Evolutionary conservation across 1,284 basidiomycete species (phyloP).

Genomic region (Neolentinus lepideus): DNA sequence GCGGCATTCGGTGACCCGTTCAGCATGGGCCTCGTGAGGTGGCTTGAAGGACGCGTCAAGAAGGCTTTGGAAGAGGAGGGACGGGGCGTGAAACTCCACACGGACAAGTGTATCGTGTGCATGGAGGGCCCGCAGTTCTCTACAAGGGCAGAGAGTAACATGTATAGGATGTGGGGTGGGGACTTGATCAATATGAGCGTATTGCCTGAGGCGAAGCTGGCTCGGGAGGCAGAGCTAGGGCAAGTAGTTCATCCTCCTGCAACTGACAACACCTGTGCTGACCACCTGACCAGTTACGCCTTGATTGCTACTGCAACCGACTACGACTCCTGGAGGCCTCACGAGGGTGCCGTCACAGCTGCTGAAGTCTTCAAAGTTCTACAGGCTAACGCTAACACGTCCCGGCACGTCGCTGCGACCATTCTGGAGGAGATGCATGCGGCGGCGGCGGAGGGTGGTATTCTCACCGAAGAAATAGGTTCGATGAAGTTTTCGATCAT

Average conservation of each 20-base stretch:
- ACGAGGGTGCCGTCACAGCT: constrained; percentile 79
- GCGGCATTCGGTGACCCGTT: constrained; percentile 94
- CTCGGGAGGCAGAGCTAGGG: constrained; percentile 92
- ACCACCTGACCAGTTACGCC: too few species aligned
- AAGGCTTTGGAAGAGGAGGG: constrained; percentile 57
- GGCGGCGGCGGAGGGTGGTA: constrained; percentile 40
- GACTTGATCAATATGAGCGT: constrained; percentile 97
- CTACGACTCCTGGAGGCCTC: constrained; percentile 86
- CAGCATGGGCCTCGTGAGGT: constrained; percentile 54
- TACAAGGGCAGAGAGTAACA: constrained; percentile 89
- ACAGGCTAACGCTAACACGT: constrained; percentile 78
- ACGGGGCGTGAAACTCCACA: constrained; percentile 59
- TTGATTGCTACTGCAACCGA: constrained; percentile 89
- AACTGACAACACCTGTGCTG: too few species aligned
- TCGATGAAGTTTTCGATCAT: constrained; percentile 84
- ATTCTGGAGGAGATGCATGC: constrained; percentile 76
- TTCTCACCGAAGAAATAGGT: constrained; percentile 65
- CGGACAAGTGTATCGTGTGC: constrained; percentile 83
- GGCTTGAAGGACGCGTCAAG: constrained; percentile 64
- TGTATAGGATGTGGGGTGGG: constrained; percentile 92
- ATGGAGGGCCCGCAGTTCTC: constrained; percentile 98
- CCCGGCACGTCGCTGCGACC: constrained; percentile 66
- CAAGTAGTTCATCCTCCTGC: constrained; percentile 32
- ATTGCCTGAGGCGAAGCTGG: constrained; percentile 93
- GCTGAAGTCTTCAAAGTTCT: constrained; percentile 88